A percentile compares a stretch with the other conserved stretches of the same genome.
Evolutionary conservation across 306 rosid species (phyloP).

Genomic region (Rosa lucieae): DNA sequence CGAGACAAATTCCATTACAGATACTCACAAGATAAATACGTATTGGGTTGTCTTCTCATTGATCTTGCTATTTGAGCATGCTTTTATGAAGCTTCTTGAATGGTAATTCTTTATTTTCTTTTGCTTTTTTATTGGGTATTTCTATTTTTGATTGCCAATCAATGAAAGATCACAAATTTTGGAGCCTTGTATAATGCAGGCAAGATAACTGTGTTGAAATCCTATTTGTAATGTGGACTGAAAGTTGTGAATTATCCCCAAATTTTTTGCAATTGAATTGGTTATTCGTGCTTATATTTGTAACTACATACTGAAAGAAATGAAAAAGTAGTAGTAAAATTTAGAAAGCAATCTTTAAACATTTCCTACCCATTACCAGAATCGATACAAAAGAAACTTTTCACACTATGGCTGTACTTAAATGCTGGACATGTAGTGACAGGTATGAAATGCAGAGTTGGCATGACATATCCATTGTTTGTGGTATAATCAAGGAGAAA

Average conservation of each 20-base stretch:
- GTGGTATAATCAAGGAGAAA: too few relatives aligned
- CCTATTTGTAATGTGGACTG: not conserved
- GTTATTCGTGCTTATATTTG: not conserved
- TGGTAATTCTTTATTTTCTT: too few relatives aligned
- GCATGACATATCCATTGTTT: not conserved
- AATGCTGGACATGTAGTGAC: not conserved
- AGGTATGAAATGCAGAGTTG: not conserved
- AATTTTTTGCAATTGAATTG: not conserved
- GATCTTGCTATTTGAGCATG: too few relatives aligned
- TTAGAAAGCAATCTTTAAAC: not conserved
- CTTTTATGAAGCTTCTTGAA: too few relatives aligned
- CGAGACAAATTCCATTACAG: too few relatives aligned
- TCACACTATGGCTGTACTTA: not conserved
- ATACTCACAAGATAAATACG: too few relatives aligned
- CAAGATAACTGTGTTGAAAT: not conserved
- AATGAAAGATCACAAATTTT: not conserved
- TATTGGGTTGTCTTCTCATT: too few relatives aligned
- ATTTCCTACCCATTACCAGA: not conserved
- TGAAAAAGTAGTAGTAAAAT: not conserved
- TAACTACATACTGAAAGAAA: too few relatives aligned
- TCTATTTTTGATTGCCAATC: not conserved
- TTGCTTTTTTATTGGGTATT: too few relatives aligned
- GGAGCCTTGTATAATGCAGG: not conserved
- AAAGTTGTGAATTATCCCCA: not conserved
- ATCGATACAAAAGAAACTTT: not conserved